Base-by-base conservation (phyloP, 352 stramenopile species). In the Aphanomyces invadans region DNA sequence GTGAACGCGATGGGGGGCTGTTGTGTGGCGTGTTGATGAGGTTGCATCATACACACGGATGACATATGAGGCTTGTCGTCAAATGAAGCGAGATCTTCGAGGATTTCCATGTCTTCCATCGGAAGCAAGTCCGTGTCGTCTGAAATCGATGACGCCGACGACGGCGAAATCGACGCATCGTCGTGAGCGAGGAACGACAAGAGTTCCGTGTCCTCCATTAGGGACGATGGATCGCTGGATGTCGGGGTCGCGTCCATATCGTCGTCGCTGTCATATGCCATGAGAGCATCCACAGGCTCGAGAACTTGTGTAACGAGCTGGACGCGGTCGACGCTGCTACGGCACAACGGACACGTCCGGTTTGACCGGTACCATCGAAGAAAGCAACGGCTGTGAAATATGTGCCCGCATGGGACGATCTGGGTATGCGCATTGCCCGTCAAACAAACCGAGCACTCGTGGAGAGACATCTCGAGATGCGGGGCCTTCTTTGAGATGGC, bases 341-440 rank as follows among this genome's bases (percentile, higher is more conserved):
- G 82, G 65, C 84, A 92, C 10, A 92, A 53, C 42, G 84, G 84
- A 68, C 84, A 92, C 59, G 78, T 87, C 0, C 79, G 78, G 62
- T 91, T 91, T 10, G 72, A 63, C 5, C 84, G 78, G 71, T 89
- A 90, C 84, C 84, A 92, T 12, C 84, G 72, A 23, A 91, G 62
- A 62, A 92, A 92, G 69, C 84, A 92, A 60, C 80, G 77, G 19
- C 73, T 73, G 69, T 92, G 84, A 74, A 92, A 91, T 46, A 81
- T 87, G 70, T 92, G 84, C 53, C 80, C 84, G 55, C 84, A 92
- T 25, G 60, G 31, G 23, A 52, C 66, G 55, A 92, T 83, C 71
- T 91, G 80, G 57, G 83, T 79, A 59, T 87, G 79, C 21, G 84
- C 84, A 64, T 90, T 88, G 49, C 74, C 61, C 61, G 75, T 80